A percentile compares a stretch with the other conserved stretches of the same genome.
These are phyloP conservation scores for Cytidiella melzeri DNA, from an alignment of 768 basidiomycete genomes.

Conservation along the genomic window DNA sequence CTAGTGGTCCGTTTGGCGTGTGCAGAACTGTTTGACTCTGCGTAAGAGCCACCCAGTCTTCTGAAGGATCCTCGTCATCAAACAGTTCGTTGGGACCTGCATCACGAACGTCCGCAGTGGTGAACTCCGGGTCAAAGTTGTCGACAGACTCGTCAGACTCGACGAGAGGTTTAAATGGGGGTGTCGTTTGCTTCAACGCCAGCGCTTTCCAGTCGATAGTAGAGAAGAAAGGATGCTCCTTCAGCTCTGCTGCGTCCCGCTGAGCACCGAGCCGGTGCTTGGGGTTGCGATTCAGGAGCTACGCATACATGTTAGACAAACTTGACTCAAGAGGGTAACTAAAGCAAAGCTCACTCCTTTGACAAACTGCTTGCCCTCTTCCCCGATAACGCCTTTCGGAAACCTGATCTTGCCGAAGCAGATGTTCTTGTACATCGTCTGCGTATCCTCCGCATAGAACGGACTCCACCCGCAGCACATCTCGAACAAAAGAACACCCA, in stretches of 20 bases:
- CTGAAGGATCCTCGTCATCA: conserved; percentile 57
- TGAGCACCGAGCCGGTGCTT: conserved; percentile 91
- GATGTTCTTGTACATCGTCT: conserved; percentile 99
- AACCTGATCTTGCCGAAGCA: conserved; percentile 99
- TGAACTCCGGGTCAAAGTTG: conserved; percentile 99
- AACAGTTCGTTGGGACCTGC: conserved; percentile 43
- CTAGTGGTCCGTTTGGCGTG: conserved; percentile 74
- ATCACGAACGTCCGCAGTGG: conserved; percentile 80
- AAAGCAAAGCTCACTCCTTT: conserved; percentile 70
- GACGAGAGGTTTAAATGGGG: conserved; percentile 96
- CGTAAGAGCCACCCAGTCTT: conserved; percentile 55
- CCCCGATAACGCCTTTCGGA: conserved; percentile 93
- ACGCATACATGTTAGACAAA: conserved; percentile 6
- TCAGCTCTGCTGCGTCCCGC: conserved; percentile 88
- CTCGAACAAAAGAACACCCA: conserved; percentile 95
- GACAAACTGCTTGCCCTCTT: conserved; percentile 98
- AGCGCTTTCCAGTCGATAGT: conserved; percentile 89
- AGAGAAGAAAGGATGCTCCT: conserved; percentile 93
- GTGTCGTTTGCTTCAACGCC: conserved; percentile 81
- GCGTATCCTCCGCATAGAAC: conserved; percentile 98
- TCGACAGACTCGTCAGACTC: conserved; percentile 98
- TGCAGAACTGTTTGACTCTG: conserved; percentile 36
- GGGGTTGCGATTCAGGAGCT: conserved; percentile 99
- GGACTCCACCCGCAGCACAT: conserved; percentile 99
- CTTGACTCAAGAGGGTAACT: conserved; percentile 10